Conservation (phyloP, 345 rosid genomes). For the Mallotus nudiflorus region DNA sequence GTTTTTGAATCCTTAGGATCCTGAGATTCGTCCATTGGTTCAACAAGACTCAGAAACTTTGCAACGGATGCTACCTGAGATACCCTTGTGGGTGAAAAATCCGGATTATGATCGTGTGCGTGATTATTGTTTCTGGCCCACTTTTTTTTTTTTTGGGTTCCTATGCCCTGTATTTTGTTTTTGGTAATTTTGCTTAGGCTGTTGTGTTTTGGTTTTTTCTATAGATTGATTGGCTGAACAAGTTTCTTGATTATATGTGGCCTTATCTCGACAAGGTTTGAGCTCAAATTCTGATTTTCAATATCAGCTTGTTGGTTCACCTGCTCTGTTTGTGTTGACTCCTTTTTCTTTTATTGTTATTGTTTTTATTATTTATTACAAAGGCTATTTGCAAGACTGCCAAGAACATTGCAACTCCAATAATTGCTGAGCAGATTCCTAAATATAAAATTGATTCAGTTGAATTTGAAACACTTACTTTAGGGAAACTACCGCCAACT, state of each 20-base stretch:
- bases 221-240: conserved; percentile 93
- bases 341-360: too few species aligned
- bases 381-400: conserved; percentile 91
- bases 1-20: conserved; percentile 54
- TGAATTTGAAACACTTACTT: conserved; percentile 77
- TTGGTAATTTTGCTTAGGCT: not conserved
- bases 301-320: conserved; percentile 8
- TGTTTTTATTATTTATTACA: conserved; percentile 1
- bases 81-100: conserved; percentile 91
- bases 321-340: conserved; percentile 12
- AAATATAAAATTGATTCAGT: conserved; percentile 90
- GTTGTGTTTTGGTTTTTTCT: conserved; percentile 16
- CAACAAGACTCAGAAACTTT: conserved; percentile 74
- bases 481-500: conserved; percentile 89
- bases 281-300: conserved; percentile 5
- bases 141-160: not conserved
- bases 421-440: conserved; percentile 90
- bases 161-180: not conserved
- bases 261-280: conserved; percentile 95
- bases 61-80: conserved; percentile 87
- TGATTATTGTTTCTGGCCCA: not conserved
- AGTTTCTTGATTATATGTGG: conserved; percentile 78
- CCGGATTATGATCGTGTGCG: conserved; percentile 94
- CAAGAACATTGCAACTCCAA: conserved; percentile 65
- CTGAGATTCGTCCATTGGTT: conserved; percentile 58